Conservation (phyloP, 2,329 filamentous ascomycete species). For the Escovopsis sp. region DNA sequence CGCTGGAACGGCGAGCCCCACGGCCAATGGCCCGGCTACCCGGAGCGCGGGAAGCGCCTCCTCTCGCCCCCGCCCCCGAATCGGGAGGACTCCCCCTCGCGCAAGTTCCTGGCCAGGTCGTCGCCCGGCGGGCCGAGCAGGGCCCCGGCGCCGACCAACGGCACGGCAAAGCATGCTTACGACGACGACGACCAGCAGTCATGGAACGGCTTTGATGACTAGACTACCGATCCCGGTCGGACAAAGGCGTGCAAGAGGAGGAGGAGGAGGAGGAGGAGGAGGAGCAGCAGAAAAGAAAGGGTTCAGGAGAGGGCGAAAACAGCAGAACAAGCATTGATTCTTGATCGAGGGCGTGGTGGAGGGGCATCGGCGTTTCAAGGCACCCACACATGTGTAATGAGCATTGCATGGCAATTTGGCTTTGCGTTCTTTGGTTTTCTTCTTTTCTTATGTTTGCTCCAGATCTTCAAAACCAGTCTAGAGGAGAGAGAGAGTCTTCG, state of each 20-base stretch:
- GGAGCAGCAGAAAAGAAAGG: neutral
- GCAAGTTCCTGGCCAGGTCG: constrained; percentile 15
- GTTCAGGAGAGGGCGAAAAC: neutral
- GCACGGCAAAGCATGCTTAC: constrained; percentile 4
- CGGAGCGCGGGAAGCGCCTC: constrained; percentile 4
- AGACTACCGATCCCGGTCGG: constrained; percentile 2
- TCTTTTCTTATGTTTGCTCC: too few relatives aligned
- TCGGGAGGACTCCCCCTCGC: constrained; percentile 12
- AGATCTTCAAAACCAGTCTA: too few relatives aligned
- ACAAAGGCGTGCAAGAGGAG: neutral
- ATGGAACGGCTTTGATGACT: constrained; percentile 29
- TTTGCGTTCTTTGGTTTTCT: too few relatives aligned
- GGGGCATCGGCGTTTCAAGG: too few relatives aligned
- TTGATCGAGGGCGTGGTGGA: too few relatives aligned
- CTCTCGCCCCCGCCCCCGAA: constrained; percentile 4
- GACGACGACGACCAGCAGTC: constrained; percentile 25
- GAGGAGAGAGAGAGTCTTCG: too few relatives aligned
- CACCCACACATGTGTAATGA: neutral
- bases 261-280: neutral
- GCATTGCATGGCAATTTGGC: neutral
- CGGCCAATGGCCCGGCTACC: constrained; percentile 11
- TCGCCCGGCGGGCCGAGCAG: constrained; percentile 6
- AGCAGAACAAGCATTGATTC: too few relatives aligned
- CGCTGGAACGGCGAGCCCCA: constrained; percentile 26
- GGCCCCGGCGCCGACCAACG: constrained; percentile 2